These are phyloP conservation scores for Drechslerella coelobrocha DNA, from an alignment of 2,329 filamentous ascomycete genomes.

Conservation along the genomic window DNA sequence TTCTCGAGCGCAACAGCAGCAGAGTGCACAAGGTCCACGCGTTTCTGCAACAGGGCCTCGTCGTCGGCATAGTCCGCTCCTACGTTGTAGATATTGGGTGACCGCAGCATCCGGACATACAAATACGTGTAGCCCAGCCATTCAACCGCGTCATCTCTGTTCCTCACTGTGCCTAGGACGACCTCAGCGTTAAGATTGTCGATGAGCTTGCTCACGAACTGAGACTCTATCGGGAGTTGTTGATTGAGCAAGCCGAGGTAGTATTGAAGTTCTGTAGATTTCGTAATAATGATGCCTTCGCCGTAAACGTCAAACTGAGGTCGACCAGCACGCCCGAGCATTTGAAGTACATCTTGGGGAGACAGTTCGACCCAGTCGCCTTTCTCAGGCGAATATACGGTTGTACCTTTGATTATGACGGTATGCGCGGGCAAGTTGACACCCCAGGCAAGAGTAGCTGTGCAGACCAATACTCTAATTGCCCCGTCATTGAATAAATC, in stretches of 20 bases:
- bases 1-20: constrained; percentile 86
- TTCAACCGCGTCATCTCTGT: constrained; percentile 93
- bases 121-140: constrained; percentile 99
- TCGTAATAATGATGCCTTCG: constrained; percentile 98
- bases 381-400: constrained; percentile 97
- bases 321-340: constrained; percentile 95
- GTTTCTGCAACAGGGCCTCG: constrained; percentile 88
- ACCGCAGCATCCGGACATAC: constrained; percentile 95
- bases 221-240: constrained; percentile 95
- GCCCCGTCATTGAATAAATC: constrained; percentile 90
- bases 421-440: constrained; percentile 97
- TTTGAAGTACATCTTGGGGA: constrained; percentile 96
- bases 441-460: constrained; percentile 97
- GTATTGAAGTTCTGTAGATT: constrained; percentile 92
- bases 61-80: constrained; percentile 95
- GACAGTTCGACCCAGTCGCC: constrained; percentile 98
- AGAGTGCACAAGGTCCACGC: constrained; percentile 96
- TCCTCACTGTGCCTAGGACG: constrained; percentile 90
- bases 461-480: constrained; percentile 95
- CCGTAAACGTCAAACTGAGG: constrained; percentile 98
- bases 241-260: constrained; percentile 96
- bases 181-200: constrained; percentile 97
- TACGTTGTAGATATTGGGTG: constrained; percentile 92
- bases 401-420: constrained; percentile 98
- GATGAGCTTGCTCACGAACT: constrained; percentile 88